Conservation (phyloP, 352 stramenopile genomes). For the Phytophthora pini region DNA sequence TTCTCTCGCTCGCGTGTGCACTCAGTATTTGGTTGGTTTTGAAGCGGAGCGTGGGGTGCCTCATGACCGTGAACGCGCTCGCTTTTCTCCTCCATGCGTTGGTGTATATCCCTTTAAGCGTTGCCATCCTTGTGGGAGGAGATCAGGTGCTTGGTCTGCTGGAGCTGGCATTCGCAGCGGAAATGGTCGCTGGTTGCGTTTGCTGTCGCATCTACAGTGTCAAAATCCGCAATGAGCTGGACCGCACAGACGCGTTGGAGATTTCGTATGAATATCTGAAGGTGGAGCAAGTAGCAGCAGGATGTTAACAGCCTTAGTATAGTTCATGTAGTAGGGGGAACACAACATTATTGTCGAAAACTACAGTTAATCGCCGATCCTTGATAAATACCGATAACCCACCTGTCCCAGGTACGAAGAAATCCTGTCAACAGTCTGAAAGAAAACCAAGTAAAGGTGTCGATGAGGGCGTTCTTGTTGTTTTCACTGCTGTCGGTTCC, state of each 20-base stretch:
- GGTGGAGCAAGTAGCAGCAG: conserved; percentile 8
- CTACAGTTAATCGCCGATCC: too few species aligned
- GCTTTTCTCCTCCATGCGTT: conserved; percentile 13
- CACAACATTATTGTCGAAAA: too few species aligned
- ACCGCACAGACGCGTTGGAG: conserved; percentile 15
- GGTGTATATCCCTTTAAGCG: background rate
- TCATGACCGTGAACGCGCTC: conserved; percentile 14
- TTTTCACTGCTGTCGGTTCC: conserved; percentile 27
- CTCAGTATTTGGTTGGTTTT: conserved; percentile 10
- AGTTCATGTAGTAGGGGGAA: too few species aligned
- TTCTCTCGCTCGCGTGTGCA: conserved; percentile 11
- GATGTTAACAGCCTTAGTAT: background rate
- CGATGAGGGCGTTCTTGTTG: conserved; percentile 6
- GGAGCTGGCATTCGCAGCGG: conserved; percentile 9
- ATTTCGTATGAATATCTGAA: conserved; percentile 19
- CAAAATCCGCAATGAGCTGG: conserved; percentile 11
- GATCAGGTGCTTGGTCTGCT: conserved; percentile 9
- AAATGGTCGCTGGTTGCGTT: conserved; percentile 10
- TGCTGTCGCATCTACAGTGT: conserved; percentile 19
- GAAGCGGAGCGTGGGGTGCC: conserved; percentile 16
- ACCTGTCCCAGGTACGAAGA: conserved; percentile 11
- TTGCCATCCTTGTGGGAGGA: background rate
- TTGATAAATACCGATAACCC: too few species aligned
- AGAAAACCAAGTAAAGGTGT: background rate
- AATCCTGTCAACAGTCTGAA: background rate